These are phyloP conservation scores for Hippophae rhamnoides DNA, from an alignment of 306 rosid species.

Conservation along the genomic window DNA sequence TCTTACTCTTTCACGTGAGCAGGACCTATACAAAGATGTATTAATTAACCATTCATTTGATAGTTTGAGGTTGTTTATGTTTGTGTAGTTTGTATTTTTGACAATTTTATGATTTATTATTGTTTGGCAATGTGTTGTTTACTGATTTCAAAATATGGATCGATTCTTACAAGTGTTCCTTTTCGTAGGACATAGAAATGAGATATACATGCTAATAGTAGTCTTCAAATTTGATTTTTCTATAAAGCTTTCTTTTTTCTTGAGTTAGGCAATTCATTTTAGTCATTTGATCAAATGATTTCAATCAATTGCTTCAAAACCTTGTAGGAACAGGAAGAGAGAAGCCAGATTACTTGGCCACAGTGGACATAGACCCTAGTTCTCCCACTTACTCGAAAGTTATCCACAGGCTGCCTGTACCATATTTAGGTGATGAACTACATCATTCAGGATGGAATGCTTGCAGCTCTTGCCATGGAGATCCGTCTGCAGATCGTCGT, in stretches of 20 bases:
- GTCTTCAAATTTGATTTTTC: not conserved
- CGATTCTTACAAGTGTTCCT: no score
- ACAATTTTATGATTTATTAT: no score
- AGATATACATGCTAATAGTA: no score
- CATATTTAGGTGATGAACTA: conserved; percentile 72
- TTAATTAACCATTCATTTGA: no score
- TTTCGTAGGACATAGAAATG: no score
- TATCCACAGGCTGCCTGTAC: conserved; percentile 56
- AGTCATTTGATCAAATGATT: not conserved
- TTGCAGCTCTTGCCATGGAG: conserved; percentile 95
- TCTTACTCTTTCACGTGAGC: no score
- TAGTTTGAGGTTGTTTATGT: no score
- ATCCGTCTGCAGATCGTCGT: conserved; percentile 54
- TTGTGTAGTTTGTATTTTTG: no score
- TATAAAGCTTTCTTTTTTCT: not conserved
- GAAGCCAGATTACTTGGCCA: conserved; percentile 91
- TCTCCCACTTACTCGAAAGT: conserved; percentile 82
- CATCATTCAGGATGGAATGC: conserved; percentile 95
- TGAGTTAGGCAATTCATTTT: not conserved
- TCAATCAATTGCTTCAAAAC: not conserved
- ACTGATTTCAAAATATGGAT: no score
- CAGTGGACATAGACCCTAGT: conserved; percentile 77
- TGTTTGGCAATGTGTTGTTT: no score
- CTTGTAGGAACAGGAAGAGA: conserved; percentile 69
- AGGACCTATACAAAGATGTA: no score